Percentiles rank a stretch among this genome's conserved stretches.
These are phyloP conservation scores for Euclidium syriacum DNA, from an alignment of 345 rosid genomes.

Conservation along the genomic window DNA sequence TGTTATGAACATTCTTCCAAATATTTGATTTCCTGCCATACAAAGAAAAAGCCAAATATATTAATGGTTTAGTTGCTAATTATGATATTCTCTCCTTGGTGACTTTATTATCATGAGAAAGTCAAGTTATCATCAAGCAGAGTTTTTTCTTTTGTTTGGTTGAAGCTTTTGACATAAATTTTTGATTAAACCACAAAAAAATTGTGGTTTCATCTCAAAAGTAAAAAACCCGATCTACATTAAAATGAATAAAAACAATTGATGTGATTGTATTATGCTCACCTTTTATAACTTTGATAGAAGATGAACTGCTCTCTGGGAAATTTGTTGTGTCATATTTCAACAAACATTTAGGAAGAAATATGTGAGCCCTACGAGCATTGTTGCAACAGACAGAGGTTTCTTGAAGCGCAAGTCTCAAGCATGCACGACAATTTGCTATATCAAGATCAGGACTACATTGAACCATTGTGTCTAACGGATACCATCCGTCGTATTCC, in stretches of 20 bases:
- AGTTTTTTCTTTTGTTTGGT: no score
- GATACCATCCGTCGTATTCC: not conserved
- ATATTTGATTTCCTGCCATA: no score
- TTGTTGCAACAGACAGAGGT: not conserved
- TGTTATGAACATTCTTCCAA: no score
- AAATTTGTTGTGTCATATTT: not conserved
- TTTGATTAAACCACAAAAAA: no score
- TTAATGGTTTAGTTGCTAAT: not conserved
- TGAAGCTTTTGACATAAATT: no score
- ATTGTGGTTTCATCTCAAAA: not conserved
- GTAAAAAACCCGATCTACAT: not conserved
- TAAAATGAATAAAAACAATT: not conserved
- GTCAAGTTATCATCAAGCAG: no score
- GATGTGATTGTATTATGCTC: not conserved
- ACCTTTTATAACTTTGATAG: not conserved
- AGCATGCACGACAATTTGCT: not conserved
- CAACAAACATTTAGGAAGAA: not conserved
- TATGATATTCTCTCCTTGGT: not conserved
- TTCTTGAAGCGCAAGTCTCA: not conserved
- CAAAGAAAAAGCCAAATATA: not conserved
- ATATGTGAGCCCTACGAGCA: not conserved
- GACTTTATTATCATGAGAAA: no score
- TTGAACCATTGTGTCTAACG: not conserved
- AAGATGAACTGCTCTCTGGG: not conserved
- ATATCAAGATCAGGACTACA: slow-evolving; percentile 7